Conservation (phyloP, 495 filamentous ascomycete genomes). For the Amphirosellinia nigrospora region DNA sequence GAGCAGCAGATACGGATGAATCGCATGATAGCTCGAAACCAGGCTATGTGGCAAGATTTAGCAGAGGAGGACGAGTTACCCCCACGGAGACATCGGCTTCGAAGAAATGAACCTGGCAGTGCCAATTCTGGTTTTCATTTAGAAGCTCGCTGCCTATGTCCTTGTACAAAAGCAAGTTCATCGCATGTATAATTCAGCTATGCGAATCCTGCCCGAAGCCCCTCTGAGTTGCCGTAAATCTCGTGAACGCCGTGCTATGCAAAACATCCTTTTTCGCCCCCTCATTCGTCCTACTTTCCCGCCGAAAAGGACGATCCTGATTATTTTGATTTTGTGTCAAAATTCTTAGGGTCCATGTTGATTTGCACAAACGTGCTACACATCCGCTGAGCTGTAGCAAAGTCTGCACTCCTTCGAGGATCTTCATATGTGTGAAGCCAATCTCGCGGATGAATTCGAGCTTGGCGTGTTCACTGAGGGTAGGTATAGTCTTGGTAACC, state of each 20-base stretch:
- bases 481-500: conserved; percentile 92
- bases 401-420: conserved; percentile 94
- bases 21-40: conserved; percentile 65
- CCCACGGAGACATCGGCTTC: background rate
- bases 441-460: conserved; percentile 98
- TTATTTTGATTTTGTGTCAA: conserved; percentile 59
- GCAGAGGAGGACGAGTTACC: conserved; percentile 39
- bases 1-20: conserved; percentile 66
- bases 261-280: conserved; percentile 14
- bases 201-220: conserved; percentile 32
- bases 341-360: conserved; percentile 93
- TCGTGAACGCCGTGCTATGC: conserved; percentile 27
- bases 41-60: conserved; percentile 60
- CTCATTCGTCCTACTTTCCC: conserved; percentile 32
- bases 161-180: conserved; percentile 9
- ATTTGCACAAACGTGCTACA: conserved; percentile 87
- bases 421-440: conserved; percentile 99
- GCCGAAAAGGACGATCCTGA: conserved; percentile 9
- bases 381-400: conserved; percentile 92
- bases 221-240: conserved; percentile 1
- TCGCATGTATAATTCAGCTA: conserved; percentile 28
- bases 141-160: background rate
- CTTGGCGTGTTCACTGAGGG: conserved; percentile 89
- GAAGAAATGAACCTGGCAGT: conserved; percentile 17
- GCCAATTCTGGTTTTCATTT: background rate